Evolutionary conservation across 495 filamentous ascomycete genomes (phyloP).

Genomic region (Ascodesmis nigricans): DNA sequence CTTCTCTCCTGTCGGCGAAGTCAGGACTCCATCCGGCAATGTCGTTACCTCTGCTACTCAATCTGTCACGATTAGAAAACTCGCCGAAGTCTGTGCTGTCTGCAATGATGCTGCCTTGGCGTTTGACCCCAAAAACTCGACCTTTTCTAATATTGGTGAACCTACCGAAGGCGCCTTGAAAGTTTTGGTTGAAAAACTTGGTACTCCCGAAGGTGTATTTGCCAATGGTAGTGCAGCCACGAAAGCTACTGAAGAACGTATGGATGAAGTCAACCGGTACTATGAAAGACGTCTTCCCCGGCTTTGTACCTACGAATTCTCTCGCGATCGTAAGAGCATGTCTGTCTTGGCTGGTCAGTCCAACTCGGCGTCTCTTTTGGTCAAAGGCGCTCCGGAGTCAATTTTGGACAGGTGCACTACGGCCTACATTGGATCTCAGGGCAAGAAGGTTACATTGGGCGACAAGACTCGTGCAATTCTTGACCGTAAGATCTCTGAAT

Average conservation of each 20-base stretch:
- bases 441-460: conserved; percentile 47
- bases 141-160: conserved; percentile 75
- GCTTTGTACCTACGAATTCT: conserved; percentile 88
- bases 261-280: conserved; percentile 62
- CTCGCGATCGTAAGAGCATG: conserved; percentile 97
- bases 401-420: conserved; percentile 79
- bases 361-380: conserved; percentile 54
- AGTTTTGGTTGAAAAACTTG: conserved; percentile 85
- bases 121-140: conserved; percentile 48
- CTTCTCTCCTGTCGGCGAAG: conserved; percentile 62
- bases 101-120: conserved; percentile 80
- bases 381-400: conserved; percentile 92
- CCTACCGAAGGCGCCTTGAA: conserved; percentile 88
- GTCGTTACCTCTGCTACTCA: conserved; percentile 43
- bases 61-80: conserved; percentile 59
- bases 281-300: conserved; percentile 56
- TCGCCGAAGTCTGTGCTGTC: conserved; percentile 68
- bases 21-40: conserved; percentile 42
- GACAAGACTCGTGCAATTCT: conserved; percentile 44
- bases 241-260: conserved; percentile 32
- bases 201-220: conserved; percentile 34
- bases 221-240: conserved; percentile 32
- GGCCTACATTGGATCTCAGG: conserved; percentile 49
- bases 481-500: conserved; percentile 58
- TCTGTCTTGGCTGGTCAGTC: conserved; percentile 65